Conservation (phyloP, 2,329 filamentous ascomycete genomes). For the Ophiostoma novo-ulmi region DNA sequence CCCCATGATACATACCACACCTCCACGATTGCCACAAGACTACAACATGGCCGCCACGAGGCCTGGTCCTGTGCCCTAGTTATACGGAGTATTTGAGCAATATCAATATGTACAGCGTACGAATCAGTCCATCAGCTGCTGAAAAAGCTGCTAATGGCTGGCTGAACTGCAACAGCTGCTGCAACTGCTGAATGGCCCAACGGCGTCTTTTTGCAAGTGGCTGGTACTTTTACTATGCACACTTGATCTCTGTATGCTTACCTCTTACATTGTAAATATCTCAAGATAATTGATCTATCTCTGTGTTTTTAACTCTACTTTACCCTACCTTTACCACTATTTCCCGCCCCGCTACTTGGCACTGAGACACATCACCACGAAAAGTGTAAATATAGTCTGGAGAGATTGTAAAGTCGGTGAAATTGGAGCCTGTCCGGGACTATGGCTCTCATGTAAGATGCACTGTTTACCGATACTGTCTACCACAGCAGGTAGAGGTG, state of each 20-base stretch:
- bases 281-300: not conserved
- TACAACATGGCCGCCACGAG: constrained; percentile 13
- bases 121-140: not conserved
- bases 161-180: not conserved
- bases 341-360: constrained; percentile 4
- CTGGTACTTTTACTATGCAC: not conserved
- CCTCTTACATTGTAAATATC: not conserved
- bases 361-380: not conserved
- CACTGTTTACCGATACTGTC: too few species aligned
- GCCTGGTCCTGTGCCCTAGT: not conserved
- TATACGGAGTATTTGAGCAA: not conserved
- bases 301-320: not conserved
- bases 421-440: not conserved
- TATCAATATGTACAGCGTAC: not conserved
- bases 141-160: not conserved
- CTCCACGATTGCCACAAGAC: not conserved
- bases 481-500: too few species aligned
- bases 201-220: not conserved
- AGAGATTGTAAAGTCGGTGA: not conserved
- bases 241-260: not conserved
- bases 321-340: not conserved
- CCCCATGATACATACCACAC: not conserved
- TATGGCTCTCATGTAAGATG: not conserved
- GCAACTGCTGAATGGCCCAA: not conserved
- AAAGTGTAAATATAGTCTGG: constrained; percentile 6